Conservation (phyloP, 768 basidiomycete genomes). For the Mycena latifolia region DNA sequence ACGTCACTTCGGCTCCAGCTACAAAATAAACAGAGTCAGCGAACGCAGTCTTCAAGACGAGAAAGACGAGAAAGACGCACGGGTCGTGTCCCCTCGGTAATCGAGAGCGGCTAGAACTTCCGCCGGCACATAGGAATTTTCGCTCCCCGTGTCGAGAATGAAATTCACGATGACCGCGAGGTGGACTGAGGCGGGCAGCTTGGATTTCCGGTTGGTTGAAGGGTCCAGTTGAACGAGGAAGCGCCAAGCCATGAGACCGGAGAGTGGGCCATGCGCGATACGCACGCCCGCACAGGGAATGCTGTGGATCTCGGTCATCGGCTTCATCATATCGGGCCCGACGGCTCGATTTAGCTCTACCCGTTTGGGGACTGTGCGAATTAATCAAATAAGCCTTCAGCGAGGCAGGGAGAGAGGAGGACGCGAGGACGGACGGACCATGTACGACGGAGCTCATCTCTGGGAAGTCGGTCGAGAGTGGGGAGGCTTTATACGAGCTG, state of each 20-base stretch:
- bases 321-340: slow-evolving; percentile 37
- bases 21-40: background rate
- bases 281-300: slow-evolving; percentile 44
- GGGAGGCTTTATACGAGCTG: slow-evolving; percentile 19
- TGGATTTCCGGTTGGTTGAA: background rate
- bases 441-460: background rate
- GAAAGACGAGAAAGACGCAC: slow-evolving; percentile 19
- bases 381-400: background rate
- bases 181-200: background rate
- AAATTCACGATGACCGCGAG: slow-evolving; percentile 39
- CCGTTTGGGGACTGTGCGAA: slow-evolving; percentile 28
- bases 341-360: slow-evolving; percentile 38
- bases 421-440: slow-evolving; percentile 4
- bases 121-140: slow-evolving; percentile 34
- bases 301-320: slow-evolving; percentile 37
- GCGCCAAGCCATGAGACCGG: slow-evolving; percentile 43
- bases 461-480: slow-evolving; percentile 9
- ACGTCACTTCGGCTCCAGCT: slow-evolving; percentile 38
- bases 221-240: slow-evolving; percentile 37
- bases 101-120: slow-evolving; percentile 37
- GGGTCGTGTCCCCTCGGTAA: slow-evolving; percentile 24
- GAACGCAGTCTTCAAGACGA: background rate
- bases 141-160: slow-evolving; percentile 42
- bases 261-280: slow-evolving; percentile 38
- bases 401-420: background rate